Evolutionary conservation across 345 rosid species (phyloP), one percentile per base, ranked within the genome.

Genomic region (Turnera subulata): DNA sequence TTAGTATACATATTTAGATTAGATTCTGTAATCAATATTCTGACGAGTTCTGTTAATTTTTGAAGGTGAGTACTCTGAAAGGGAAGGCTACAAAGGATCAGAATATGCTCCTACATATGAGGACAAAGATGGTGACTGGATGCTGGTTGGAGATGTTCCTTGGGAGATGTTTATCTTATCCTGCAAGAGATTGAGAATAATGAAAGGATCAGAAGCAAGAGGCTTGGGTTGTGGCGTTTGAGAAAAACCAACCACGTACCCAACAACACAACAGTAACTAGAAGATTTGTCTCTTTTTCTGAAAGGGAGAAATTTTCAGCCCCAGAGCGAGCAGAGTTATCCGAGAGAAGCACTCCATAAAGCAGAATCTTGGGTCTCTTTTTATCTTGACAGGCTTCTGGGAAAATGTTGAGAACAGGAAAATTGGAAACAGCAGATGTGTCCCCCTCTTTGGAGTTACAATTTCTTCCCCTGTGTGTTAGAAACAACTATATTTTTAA

Each of bases 151-250:
- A 62, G 66, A 62, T 62, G 66, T 62, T 25, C 66, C 66, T 0
- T 62, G 66, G 66, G 52, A 45, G 16, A 89, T 86, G 98, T 92
- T 92, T 74, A 76, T 80, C 63, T 70, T 81, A 17, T 82, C 98
- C 54, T 92, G 97, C 61, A 84, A 86, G 69, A 91, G 80, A 62
- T 58, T 91, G 46, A 81, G 92, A 76, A 82, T 91, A 82, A 86
- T 89, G 91, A 92, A 82, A 82, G 73, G 80, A 63, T 76, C 93
- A 43, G 91, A 91, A 67, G 86, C 85, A 46, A 86, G 72, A 55
- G 96, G 95, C 9, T 58, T 91, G 65, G 88, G 85, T 0, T 84
- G 76, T 71, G 91, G 76, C 56, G 80, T 80, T 33, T 84, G 67
- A 80, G 40, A 52, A 50, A 18, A 16, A 1, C 50, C 50, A 11